Evolutionary conservation across 2,329 filamentous ascomycete species (phyloP), one percentile per base, ranked within the genome.

Genomic region (Clonostachys chloroleuca): DNA sequence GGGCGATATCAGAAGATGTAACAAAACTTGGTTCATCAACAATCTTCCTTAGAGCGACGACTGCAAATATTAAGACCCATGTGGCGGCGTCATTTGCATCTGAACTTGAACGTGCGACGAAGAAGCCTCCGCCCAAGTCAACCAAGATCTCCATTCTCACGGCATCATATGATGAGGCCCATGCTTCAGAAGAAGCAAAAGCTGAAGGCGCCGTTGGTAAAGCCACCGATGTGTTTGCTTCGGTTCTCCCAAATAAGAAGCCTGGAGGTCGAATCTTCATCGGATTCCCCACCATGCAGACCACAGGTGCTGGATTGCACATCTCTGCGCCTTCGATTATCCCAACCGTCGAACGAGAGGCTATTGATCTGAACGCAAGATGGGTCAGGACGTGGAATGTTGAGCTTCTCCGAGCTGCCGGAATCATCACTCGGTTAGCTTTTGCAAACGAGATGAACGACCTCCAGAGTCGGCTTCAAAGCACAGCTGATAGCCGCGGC

Each of bases 251-350:
- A 3, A 90, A 81, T 48, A 95, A 91, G 64, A 88, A 89, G 56
- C 80, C 80, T 1, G 81, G 82, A 9, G 94, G 94, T 7, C 85
- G 89, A 46, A 88, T 99, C 47, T 99, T 97, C 59, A 99, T 99
- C 59, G 94, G 94, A 0, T 99, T 99, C 60, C 92, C 94, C 4
- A 99, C 94, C 2, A 92, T 92, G 56, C 94, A 99, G 69, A 99
- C 94, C 0, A 99, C 95, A 0, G 94, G 92, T 47, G 84, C 92
- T 30, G 88, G 92, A 14, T 87, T 95, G 62, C 94, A 99, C 64
- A 87, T 99, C 33, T 97, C 92, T 12, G 94, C 94, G 0, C 94
- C 92, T 2, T 96, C 92, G 0, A 85, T 99, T 13, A 99, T 99
- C 48, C 94, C 94, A 0, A 99, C 94, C 0, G 95, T 99, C 3